Base-by-base conservation (phyloP, 225 moss, liverwort and hornwort species). In the Sphagnum contortum region DNA sequence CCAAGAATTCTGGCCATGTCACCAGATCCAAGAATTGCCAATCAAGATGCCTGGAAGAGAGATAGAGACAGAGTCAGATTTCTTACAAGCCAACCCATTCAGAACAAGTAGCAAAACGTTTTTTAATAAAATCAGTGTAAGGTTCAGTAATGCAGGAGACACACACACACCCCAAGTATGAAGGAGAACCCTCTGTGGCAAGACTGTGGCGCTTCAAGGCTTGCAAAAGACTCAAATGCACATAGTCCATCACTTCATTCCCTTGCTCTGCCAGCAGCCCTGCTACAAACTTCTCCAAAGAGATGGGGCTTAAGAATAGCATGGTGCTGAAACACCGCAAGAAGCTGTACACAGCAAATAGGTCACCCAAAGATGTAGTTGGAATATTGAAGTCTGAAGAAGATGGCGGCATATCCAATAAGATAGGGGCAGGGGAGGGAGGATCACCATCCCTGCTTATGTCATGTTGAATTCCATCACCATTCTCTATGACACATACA, bases 241-340 rank as follows among this genome's bases (percentile, higher is more conserved):
- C 75, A 74, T 78, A 77, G 63, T 98, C 96, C 69, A 85, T 68
- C 11, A 98, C 75, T 9, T 81, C 66, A 74, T 87, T 87, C 59
- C 84, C 83, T 63, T 48, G 71, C 4, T 69, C 78, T 14, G 80
- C 87, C 59, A 74, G 76, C 47, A 98, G 75, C 3, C 89, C 85
- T 70, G 60, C 80, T 55, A 86, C 86, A 72, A 98, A 86, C 70
- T 91, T 89, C 65, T 92, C 92, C 49, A 98, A 66, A 7, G 83
- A 81, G 70, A 98, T 93, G 3, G 96, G 96, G 68, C 96, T 98
- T 68, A 98, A 81, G 57, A 87, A 98, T 51, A 98, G 81, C 68
- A 87, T 66, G 60, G 83, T 83, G 76, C 96, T 98, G 89, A 93
- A 98, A 64, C 90, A 93, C 64, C 96, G 79, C 59, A 98, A 66